A percentile compares a stretch with the other conserved stretches of the same genome.
Conservation (phyloP, 306 rosid species). For the Quercus aquifolioides region DNA sequence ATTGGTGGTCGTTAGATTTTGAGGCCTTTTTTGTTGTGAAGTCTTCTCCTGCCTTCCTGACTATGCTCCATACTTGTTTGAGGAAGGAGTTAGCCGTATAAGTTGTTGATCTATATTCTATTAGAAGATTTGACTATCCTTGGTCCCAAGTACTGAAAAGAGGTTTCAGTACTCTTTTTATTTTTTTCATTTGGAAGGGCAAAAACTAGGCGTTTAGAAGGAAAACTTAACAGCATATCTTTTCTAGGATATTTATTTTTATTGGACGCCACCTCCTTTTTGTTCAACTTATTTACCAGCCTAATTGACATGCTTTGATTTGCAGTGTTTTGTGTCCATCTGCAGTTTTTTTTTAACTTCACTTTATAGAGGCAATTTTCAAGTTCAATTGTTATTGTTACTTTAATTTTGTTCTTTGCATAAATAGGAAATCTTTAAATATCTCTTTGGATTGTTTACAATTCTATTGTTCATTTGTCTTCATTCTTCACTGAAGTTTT, state of each 20-base stretch:
- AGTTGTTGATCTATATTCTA: not conserved
- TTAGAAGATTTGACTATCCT: not conserved
- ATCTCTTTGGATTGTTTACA: not conserved
- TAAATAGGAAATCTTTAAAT: not conserved
- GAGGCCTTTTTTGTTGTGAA: not conserved
- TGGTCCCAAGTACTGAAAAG: too few species aligned
- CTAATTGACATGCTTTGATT: not conserved
- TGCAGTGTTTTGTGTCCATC: not conserved
- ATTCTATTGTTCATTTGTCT: not conserved
- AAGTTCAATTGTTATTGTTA: not conserved
- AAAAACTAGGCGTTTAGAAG: too few species aligned
- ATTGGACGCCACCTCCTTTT: not conserved
- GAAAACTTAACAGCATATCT: too few species aligned
- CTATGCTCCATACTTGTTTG: not conserved
- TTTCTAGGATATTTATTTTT: too few species aligned
- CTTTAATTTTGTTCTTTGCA: not conserved
- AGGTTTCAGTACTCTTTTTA: too few species aligned
- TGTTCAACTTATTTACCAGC: not conserved
- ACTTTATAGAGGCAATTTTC: not conserved
- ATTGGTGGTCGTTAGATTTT: not conserved
- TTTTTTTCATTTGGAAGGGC: too few species aligned
- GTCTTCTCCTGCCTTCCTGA: not conserved
- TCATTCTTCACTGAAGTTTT: too few species aligned
- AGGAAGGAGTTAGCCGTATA: not conserved
- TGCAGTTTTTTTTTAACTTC: not conserved